Evolutionary conservation across 2,329 filamentous ascomycete species (phyloP).

Genomic region (Alternaria tenuissima): DNA sequence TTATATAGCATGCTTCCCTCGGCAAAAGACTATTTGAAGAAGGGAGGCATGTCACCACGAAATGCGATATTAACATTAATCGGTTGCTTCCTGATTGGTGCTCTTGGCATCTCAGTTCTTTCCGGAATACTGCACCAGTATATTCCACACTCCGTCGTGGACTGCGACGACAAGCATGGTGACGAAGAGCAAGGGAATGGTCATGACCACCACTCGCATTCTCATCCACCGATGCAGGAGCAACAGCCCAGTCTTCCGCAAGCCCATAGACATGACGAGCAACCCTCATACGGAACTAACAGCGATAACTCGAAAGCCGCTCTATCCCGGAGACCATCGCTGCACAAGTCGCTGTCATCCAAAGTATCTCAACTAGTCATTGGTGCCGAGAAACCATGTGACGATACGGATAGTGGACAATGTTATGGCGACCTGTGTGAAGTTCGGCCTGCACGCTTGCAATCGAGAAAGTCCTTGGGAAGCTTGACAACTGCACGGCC

Average conservation of each 20-base stretch:
- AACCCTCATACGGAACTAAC: constrained; percentile 30
- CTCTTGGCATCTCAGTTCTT: constrained; percentile 76
- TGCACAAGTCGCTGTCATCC: constrained; percentile 52
- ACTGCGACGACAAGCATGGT: constrained; percentile 78
- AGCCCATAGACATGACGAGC: constrained; percentile 21
- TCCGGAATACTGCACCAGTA: constrained; percentile 76
- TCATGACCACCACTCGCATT: constrained; percentile 28
- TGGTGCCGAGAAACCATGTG: constrained; percentile 58
- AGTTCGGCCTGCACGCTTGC: constrained; percentile 42
- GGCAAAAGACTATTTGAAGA: constrained; percentile 77
- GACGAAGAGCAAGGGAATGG: constrained; percentile 57
- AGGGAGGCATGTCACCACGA: constrained; percentile 72
- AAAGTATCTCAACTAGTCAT: constrained; percentile 61
- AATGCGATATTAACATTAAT: constrained; percentile 74
- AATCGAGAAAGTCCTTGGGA: constrained; percentile 28
- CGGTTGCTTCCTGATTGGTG: constrained; percentile 73
- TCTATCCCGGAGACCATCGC: constrained; percentile 46
- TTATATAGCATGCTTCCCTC: constrained; percentile 93
- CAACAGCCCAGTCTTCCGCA: constrained; percentile 22
- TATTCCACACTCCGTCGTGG: constrained; percentile 80
- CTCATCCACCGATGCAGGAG: constrained; percentile 34
- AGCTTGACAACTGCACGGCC: constrained; percentile 27
- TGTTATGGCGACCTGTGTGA: constrained; percentile 66
- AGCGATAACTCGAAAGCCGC: constrained; percentile 19
- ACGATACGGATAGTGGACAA: constrained; percentile 64